Percentiles rank a stretch among this genome's conserved stretches.
Evolutionary conservation across 1,284 basidiomycete species (phyloP).

Genomic region (Porogramme epimiltina): DNA sequence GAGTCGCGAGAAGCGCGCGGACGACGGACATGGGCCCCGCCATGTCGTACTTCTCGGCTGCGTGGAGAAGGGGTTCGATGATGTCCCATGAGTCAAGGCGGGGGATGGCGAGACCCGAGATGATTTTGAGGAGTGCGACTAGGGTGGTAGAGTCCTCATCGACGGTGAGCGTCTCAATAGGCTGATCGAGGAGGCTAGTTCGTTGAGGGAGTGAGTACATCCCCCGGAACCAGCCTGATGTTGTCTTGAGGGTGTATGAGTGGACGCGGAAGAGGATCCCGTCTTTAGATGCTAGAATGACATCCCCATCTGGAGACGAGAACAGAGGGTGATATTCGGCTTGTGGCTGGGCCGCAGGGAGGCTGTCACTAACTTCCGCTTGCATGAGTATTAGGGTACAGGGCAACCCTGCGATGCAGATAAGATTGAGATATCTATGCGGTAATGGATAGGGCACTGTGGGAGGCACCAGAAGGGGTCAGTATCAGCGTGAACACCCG

Average conservation of each 20-base stretch:
- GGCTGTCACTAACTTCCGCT: constrained; percentile 14
- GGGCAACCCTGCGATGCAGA: too few relatives aligned
- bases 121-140: constrained; percentile 58
- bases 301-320: constrained; percentile 48
- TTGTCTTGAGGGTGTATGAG: constrained; percentile 58
- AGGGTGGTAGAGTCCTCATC: constrained; percentile 57
- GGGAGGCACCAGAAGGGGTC: too few relatives aligned
- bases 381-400: constrained; percentile 13
- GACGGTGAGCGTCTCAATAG: constrained; percentile 47
- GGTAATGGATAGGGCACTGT: too few relatives aligned
- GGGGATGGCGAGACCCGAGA: constrained; percentile 54
- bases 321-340: constrained; percentile 46
- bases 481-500: too few relatives aligned
- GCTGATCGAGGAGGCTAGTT: constrained; percentile 1
- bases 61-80: constrained; percentile 56
- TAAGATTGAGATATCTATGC: too few relatives aligned
- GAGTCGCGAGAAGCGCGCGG: constrained; percentile 52
- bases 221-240: constrained; percentile 61
- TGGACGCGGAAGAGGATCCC: constrained; percentile 56
- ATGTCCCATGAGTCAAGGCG: constrained; percentile 51
- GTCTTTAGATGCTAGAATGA: constrained; percentile 47
- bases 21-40: constrained; percentile 59
- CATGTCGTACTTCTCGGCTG: constrained; percentile 71
- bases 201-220: constrained; percentile 60
- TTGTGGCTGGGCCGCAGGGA: constrained; percentile 4